These are phyloP conservation scores for Aureobasidium uvarum DNA, from an alignment of 2,329 filamentous ascomycete species.

Conservation along the genomic window DNA sequence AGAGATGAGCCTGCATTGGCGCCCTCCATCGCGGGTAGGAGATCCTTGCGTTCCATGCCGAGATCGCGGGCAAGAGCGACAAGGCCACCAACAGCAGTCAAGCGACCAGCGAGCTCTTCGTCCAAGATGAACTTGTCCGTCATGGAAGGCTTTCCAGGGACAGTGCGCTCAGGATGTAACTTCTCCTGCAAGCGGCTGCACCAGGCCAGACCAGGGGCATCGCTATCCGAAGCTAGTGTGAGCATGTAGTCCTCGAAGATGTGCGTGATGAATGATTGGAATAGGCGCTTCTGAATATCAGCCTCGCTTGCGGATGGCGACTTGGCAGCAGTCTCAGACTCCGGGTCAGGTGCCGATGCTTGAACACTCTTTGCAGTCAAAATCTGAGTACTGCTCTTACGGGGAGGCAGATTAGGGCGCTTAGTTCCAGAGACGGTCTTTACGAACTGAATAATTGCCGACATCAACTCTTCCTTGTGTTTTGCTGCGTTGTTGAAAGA, in stretches of 20 bases:
- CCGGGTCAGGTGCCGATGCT: constrained; percentile 55
- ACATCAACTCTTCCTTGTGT: constrained; percentile 63
- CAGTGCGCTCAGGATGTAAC: constrained; percentile 61
- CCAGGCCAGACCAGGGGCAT: constrained; percentile 52
- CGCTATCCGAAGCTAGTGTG: constrained; percentile 42
- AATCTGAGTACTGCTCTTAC: constrained; percentile 49
- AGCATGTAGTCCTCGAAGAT: constrained; percentile 71
- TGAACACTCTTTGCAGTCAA: background rate
- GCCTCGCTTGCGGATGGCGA: constrained; percentile 54
- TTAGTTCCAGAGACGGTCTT: constrained; percentile 66
- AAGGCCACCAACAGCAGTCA: constrained; percentile 69
- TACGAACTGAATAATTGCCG: constrained; percentile 67
- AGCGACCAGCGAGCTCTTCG: constrained; percentile 58
- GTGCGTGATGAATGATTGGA: constrained; percentile 77
- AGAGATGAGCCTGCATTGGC: constrained; percentile 8
- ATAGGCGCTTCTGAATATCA: constrained; percentile 60
- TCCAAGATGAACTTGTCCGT: constrained; percentile 65
- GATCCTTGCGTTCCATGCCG: constrained; percentile 49
- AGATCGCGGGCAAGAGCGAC: constrained; percentile 64
- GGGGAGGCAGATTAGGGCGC: constrained; percentile 61
- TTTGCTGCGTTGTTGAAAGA: constrained; percentile 60
- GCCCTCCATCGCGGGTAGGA: constrained; percentile 38
- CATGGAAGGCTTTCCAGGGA: constrained; percentile 61
- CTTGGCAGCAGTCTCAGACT: constrained; percentile 48
- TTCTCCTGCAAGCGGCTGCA: constrained; percentile 63